Evolutionary conservation across 1,284 basidiomycete species (phyloP), one percentile per base, ranked within the genome.

Genomic region (Tylopilus sp.): DNA sequence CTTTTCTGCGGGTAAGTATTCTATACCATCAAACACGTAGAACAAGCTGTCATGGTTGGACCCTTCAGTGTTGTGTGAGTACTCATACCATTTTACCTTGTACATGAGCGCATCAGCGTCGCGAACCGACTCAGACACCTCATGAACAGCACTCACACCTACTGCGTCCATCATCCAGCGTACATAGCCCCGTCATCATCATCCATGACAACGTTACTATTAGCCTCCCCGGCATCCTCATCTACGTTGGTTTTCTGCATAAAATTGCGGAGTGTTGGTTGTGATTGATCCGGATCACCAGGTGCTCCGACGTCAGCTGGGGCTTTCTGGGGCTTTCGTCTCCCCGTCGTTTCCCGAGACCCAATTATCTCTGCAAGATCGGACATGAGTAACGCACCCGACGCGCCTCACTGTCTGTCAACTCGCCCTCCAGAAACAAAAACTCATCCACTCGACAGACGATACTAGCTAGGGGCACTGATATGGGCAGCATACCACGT

Each of bases 401-500:
- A 10, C 13, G 36, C 13, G 6, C 2, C 21, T 8, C 26, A 18
- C 7, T 15, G 19, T 64, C 10, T 49, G 79, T 79, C 78, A 78
- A 81, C 86, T 66, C 47, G 67, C 64, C 64, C 26, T 87, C 82
- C 12, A 90, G 74, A 59, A 90, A 90, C 41, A 84, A 61, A 56
- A 85, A 87, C 53, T 89, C 87, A 41, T 88, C 85, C 43, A 73
- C 79, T 56, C 76, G 79, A 51, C 82, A 74, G 21, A 82, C 79
- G 15, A 82, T 78, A 12, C 73, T 72, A 6, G 78, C 87, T 89
- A 43, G 45, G 45, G 13, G 2, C 5, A 11, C 29, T n/a, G 35
- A 41, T 35, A 49, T 16, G 34, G 41, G 25, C 11, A 35, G 19
- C 19, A 49, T 2, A 28, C n/a, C 18, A 33, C n/a, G 11, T 8